phyloP scores from a whole-genome alignment of 1,284 basidiomycete species.

The Pterulicium gracile region DNA sequence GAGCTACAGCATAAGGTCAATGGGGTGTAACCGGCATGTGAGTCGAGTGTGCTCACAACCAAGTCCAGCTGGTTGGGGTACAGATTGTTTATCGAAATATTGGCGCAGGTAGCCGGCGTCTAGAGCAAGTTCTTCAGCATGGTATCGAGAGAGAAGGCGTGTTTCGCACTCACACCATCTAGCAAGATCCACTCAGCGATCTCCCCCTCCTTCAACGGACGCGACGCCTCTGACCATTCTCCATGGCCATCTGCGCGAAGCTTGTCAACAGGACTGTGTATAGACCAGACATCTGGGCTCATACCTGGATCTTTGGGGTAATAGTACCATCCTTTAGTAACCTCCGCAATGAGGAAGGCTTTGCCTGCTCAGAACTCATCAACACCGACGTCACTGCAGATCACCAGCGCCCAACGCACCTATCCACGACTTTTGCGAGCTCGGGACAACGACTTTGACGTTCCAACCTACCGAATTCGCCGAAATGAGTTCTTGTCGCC shows the following conservation, averaged over 20 bases:
- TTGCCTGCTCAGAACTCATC: no score
- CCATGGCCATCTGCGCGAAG: conserved; percentile 52
- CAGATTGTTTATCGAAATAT: conserved; percentile 81
- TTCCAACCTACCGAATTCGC: conserved; percentile 53
- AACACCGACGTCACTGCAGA: neutral
- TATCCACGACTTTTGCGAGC: conserved; percentile 87
- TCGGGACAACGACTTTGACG: conserved; percentile 83
- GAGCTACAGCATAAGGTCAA: conserved; percentile 31
- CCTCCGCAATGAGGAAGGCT: conserved; percentile 76
- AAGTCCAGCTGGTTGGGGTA: conserved; percentile 80
- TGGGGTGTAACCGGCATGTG: conserved; percentile 1
- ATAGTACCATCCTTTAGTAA: conserved; percentile 68
- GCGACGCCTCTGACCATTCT: conserved; percentile 47
- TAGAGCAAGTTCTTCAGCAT: conserved; percentile 7
- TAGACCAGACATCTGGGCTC: conserved; percentile 7
- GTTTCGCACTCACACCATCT: neutral
- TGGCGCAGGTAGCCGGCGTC: conserved; percentile 88
- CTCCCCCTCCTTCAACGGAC: conserved; percentile 67
- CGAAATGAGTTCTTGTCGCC: neutral
- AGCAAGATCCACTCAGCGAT: conserved; percentile 23
- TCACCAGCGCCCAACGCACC: conserved; percentile 29
- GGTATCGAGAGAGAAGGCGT: conserved; percentile 6
- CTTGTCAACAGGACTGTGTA: conserved; percentile 3
- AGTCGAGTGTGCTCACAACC: conserved; percentile 37
- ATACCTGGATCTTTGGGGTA: conserved; percentile 61